Base-by-base conservation (phyloP, 2,329 filamentous ascomycete species). In the Epichloe hybrida region DNA sequence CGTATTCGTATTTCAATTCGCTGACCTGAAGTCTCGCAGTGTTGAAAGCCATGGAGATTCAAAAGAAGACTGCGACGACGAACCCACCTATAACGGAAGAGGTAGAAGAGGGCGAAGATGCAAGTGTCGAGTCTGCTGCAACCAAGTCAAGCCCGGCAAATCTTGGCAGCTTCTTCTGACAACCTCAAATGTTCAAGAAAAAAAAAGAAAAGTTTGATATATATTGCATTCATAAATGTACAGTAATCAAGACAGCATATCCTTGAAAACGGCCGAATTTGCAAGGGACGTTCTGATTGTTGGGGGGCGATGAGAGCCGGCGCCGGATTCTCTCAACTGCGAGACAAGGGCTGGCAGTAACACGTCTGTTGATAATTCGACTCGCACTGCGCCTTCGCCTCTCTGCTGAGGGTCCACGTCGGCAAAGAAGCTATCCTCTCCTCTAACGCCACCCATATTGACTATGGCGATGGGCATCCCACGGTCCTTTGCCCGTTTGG, bases 391-490 rank as follows among this genome's bases (percentile, higher is more conserved):
- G 42, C 69, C 64, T 57, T 69, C 68, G 13, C 80, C 80, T 5
- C 57, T 57, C 56, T 80, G 77, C 2, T 64, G 61, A 1, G 71
- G 69, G n/a, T 76, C 66, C 43, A 86, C 58, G 52, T 76, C 70
- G 2, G 65, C 67, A 57, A 87, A 87, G 58, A 90, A 83, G 3
- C 68, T 69, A n/a, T 88, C 83, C 62, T 94, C 86, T 15, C 86
- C 85, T 58, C 87, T 76, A 27, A 89, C 82, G 9, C 88, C 86
- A n/a, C 88, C 86, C 53, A 96, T 75, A 61, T 95, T 97, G 52
- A 96, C 71, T 41, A 96, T 83, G 0, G 83, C 90, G 62, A 97
- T 86, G 15, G 88, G 83, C 80, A 94, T 91, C 1, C 82, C 82
- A 55, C 82, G 77, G 58, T 93, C 86, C 58, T 85, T 83, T 34